Conservation (phyloP, 2,329 filamentous ascomycete genomes). For the Stachybotrys chlorohalonatus region DNA sequence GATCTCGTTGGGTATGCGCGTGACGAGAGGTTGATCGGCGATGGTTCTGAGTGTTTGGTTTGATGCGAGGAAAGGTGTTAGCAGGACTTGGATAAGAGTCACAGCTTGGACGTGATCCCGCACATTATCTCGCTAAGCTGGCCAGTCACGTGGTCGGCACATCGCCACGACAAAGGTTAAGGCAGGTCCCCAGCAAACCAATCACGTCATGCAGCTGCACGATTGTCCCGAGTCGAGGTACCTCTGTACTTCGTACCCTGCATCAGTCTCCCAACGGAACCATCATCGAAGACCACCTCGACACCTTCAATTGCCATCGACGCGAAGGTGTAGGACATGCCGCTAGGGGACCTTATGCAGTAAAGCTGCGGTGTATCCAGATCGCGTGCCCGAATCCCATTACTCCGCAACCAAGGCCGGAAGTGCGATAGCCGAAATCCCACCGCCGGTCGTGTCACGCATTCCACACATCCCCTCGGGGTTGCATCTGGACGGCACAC, state of each 20-base stretch:
- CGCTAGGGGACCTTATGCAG: too few relatives aligned
- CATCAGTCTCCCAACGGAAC: too few relatives aligned
- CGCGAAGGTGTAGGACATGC: background rate
- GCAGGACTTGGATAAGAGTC: background rate
- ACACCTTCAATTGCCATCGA: background rate
- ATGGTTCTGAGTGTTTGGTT: background rate
- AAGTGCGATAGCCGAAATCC: too few relatives aligned
- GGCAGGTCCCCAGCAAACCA: background rate
- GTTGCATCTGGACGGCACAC: too few relatives aligned
- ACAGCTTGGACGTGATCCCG: background rate
- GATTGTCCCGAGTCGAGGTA: background rate
- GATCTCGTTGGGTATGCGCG: background rate
- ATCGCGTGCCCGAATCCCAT: too few relatives aligned
- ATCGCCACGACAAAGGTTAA: background rate
- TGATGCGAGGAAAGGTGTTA: background rate
- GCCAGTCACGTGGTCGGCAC: background rate
- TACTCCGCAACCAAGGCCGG: too few relatives aligned
- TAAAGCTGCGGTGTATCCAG: too few relatives aligned
- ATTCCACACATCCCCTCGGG: too few relatives aligned
- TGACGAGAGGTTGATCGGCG: background rate
- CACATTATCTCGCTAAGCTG: background rate
- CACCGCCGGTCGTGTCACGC: too few relatives aligned
- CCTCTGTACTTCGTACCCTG: background rate
- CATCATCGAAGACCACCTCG: too few relatives aligned
- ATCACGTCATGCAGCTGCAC: background rate